Evolutionary conservation across 768 basidiomycete species (phyloP), one percentile per base, ranked within the genome.

Genomic region (Crucibulum laeve): DNA sequence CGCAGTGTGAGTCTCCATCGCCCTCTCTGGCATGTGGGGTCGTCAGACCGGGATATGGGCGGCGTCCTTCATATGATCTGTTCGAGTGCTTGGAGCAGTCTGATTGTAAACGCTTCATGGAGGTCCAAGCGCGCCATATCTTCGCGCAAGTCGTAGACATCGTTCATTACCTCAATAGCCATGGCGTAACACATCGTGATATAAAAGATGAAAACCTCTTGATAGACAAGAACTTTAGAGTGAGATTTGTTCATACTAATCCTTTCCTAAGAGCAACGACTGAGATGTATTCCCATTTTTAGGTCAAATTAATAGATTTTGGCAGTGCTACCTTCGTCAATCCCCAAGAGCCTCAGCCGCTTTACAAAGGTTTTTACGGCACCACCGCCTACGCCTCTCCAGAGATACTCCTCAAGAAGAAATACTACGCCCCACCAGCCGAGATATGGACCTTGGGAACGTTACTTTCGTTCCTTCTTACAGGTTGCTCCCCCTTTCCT

Each of bases 371-470:
- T 30, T 96, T 95, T 64, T 96, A 87, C 59, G 95, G 95, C 19
- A 94, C 91, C 43, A 88, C 92, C 5, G 94, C 93, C 34, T 99
- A 97, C 57, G 95, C 95, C 3, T 86, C 95, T 14, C 87, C 95
- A 3, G 95, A 99, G 61, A 89, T 97, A 50, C 80, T 98, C 35
- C 79, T 78, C 23, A 91, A 92, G 61, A 81, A 82, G 57, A 77
- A 81, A 8, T 97, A 99, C 59, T 89, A 88, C 47, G 93, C 95
- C 0, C 82, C 92, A 0, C 93, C 94, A 28, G 92, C 91, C 19
- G 95, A 99, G 61, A 80, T 98, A 34, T 99, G 95, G 95, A 91
- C 88, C 5, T 79, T 96, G 18, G 95, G 95, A 14, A 89, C 98
- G 25, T 79, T 99, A 43, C 82, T 99, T 53, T 95, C 91, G 36